Conservation (phyloP, 2,329 filamentous ascomycete species). For the Fusarium sp. region DNA sequence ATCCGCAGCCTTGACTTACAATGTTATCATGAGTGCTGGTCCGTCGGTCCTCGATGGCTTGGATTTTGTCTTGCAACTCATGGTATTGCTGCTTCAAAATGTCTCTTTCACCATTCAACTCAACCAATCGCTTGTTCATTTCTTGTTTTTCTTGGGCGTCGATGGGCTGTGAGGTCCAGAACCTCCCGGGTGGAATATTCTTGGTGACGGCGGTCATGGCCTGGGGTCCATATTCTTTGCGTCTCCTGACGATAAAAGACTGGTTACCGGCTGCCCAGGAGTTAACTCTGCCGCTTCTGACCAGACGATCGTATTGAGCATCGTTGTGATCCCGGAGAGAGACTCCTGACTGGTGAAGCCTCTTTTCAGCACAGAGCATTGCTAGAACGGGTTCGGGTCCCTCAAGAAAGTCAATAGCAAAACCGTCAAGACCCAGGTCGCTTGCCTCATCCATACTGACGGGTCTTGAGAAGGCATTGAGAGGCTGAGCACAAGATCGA, state of each 20-base stretch:
- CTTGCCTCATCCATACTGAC: constrained; percentile 65
- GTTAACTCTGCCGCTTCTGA: constrained; percentile 65
- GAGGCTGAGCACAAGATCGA: constrained; percentile 65
- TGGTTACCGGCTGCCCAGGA: constrained; percentile 76
- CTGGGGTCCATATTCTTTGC: constrained; percentile 81
- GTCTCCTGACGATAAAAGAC: constrained; percentile 72
- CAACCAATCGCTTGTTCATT: constrained; percentile 63
- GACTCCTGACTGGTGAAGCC: constrained; percentile 75
- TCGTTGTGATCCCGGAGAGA: constrained; percentile 70
- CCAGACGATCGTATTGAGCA: constrained; percentile 73
- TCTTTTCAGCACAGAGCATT: constrained; percentile 83
- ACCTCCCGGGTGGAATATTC: constrained; percentile 67
- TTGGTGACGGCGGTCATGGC: constrained; percentile 76
- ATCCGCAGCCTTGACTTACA: constrained; percentile 41
- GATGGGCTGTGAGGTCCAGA: constrained; percentile 82
- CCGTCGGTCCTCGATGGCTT: constrained; percentile 56
- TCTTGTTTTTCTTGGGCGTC: constrained; percentile 72
- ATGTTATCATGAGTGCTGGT: constrained; percentile 52
- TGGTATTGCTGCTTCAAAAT: constrained; percentile 48
- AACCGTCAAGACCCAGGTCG: constrained; percentile 77
- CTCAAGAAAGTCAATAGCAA: constrained; percentile 79
- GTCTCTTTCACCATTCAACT: constrained; percentile 50
- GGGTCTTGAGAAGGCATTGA: constrained; percentile 65
- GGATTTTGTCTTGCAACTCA: constrained; percentile 51
- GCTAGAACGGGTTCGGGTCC: constrained; percentile 86